These are phyloP conservation scores for Mycena vitilis DNA, from an alignment of 768 basidiomycete species.

Conservation along the genomic window DNA sequence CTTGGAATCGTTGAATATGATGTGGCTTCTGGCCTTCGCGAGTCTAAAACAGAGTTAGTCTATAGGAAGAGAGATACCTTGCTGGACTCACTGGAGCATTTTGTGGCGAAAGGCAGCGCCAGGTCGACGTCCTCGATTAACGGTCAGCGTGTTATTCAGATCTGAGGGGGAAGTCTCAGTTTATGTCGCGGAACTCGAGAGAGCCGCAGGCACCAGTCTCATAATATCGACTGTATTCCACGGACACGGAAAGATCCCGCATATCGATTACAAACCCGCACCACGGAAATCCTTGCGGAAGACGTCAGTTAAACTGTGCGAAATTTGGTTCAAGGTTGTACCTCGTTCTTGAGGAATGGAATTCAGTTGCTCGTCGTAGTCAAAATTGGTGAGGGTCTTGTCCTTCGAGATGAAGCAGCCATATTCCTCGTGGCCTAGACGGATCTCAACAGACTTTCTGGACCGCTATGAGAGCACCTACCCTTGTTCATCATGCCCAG, in stretches of 20 bases:
- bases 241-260: slow-evolving; percentile 78
- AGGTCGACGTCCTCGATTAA: slow-evolving; percentile 72
- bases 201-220: slow-evolving; percentile 60
- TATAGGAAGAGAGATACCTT: background rate
- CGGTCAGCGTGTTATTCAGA: slow-evolving; percentile 75
- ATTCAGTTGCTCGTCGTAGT: slow-evolving; percentile 53
- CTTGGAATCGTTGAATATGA: slow-evolving; percentile 80
- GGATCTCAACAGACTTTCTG: background rate
- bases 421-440: slow-evolving; percentile 90
- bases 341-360: slow-evolving; percentile 28
- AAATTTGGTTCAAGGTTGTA: background rate
- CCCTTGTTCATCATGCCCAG: slow-evolving; percentile 82
- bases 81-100: slow-evolving; percentile 72
- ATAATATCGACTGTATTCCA: slow-evolving; percentile 80
- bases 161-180: slow-evolving; percentile 51
- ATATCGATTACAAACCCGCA: slow-evolving; percentile 89
- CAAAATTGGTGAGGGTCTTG: slow-evolving; percentile 93
- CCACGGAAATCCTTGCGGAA: slow-evolving; percentile 84
- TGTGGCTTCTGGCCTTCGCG: slow-evolving; percentile 79
- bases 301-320: background rate
- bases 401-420: slow-evolving; percentile 91
- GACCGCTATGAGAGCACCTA: slow-evolving; percentile 37
- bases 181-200: background rate
- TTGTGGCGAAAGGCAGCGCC: slow-evolving; percentile 75
- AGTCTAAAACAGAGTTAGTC: slow-evolving; percentile 55